Evolutionary conservation across 192 early-diverging fungal species (phyloP).

Genomic region (Linnemannia elongata): DNA sequence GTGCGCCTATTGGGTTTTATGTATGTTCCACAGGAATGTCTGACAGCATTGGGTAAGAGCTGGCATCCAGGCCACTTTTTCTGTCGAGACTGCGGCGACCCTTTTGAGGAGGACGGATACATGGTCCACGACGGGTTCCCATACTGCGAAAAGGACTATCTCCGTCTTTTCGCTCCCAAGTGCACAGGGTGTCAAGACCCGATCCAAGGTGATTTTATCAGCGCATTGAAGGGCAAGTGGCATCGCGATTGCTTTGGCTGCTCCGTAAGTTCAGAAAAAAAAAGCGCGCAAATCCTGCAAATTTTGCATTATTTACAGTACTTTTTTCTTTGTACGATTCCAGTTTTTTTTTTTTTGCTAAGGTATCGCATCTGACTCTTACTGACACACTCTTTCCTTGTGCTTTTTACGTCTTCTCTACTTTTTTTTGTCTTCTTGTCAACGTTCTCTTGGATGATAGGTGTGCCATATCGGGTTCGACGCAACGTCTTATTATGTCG

Average conservation of each 20-base stretch:
- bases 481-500: slow-evolving; percentile 56
- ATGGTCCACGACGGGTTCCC: slow-evolving; percentile 68
- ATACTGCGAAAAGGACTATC: slow-evolving; percentile 72
- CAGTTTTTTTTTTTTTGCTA: background rate
- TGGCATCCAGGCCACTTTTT: slow-evolving; percentile 73
- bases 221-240: slow-evolving; percentile 68
- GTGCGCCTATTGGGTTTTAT: background rate
- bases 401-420: slow-evolving; percentile 4
- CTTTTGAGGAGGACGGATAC: slow-evolving; percentile 64
- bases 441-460: slow-evolving; percentile 19
- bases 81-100: slow-evolving; percentile 68
- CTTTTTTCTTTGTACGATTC: background rate
- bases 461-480: slow-evolving; percentile 62
- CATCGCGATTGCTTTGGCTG: slow-evolving; percentile 72
- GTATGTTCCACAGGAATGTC: slow-evolving; percentile 42
- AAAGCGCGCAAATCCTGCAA: background rate
- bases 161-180: slow-evolving; percentile 61
- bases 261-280: slow-evolving; percentile 52
- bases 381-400: background rate
- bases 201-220: slow-evolving; percentile 65
- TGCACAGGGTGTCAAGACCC: slow-evolving; percentile 65
- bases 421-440: background rate
- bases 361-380: slow-evolving; percentile 1
- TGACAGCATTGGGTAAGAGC: slow-evolving; percentile 65
- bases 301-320: background rate